These are phyloP conservation scores for Novymonas esmeraldas DNA, from an alignment of 208 protist species.

Conservation along the genomic window DNA sequence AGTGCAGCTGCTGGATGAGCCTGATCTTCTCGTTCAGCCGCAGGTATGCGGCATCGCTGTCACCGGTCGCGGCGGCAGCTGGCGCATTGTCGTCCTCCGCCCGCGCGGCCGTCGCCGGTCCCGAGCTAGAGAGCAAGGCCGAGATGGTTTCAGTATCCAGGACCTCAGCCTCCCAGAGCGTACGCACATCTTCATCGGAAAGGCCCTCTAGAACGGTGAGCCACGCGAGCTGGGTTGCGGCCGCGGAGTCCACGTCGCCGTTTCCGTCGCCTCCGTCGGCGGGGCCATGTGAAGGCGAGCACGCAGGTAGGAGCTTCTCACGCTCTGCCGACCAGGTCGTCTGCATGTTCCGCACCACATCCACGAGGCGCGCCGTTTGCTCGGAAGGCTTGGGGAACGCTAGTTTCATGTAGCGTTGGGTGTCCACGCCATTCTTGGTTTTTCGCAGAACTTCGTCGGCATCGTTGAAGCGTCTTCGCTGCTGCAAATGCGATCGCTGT, in stretches of 20 bases:
- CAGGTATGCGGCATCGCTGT: too few species aligned
- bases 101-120: too few species aligned
- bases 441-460: slow-evolving; percentile 72
- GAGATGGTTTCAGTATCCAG: slow-evolving; percentile 49
- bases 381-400: slow-evolving; percentile 34
- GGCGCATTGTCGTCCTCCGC: neutral
- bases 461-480: slow-evolving; percentile 50
- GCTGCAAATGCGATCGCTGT: slow-evolving; percentile 28
- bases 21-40: slow-evolving; percentile 42
- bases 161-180: slow-evolving; percentile 53
- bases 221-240: slow-evolving; percentile 43
- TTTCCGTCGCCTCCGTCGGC: neutral
- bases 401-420: slow-evolving; percentile 52
- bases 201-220: slow-evolving; percentile 51
- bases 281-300: neutral
- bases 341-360: slow-evolving; percentile 14
- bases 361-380: slow-evolving; percentile 14
- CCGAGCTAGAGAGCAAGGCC: slow-evolving; percentile 13
- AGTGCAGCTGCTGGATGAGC: slow-evolving; percentile 39
- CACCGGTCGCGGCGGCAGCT: too few species aligned
- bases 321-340: slow-evolving; percentile 13
- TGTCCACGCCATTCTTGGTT: slow-evolving; percentile 38
- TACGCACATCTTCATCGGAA: slow-evolving; percentile 45
- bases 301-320: slow-evolving; percentile 2
- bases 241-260: neutral